Percentiles rank a stretch among this genome's conserved stretches.
Evolutionary conservation across 2,329 filamentous ascomycete species (phyloP).

Genomic region (Pseudopithomyces chartarum): DNA sequence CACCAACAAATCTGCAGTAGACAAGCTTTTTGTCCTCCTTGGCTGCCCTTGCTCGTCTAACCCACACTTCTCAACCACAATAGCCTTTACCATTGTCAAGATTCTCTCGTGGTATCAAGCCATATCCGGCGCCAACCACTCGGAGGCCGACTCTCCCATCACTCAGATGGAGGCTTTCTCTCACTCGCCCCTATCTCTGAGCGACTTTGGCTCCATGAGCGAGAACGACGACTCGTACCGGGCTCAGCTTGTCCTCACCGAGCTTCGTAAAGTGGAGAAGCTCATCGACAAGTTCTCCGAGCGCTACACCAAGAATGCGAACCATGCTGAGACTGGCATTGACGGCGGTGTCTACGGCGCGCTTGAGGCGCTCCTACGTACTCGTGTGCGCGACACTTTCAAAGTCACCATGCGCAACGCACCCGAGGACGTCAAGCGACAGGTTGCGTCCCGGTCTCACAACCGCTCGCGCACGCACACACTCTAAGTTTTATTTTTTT

Average conservation of each 20-base stretch:
- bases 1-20: constrained; percentile 40
- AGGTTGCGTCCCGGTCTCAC: constrained; percentile 36
- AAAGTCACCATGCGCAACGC: constrained; percentile 43
- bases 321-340: constrained; percentile 29
- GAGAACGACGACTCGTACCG: constrained; percentile 39
- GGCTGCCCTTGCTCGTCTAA: constrained; percentile 41
- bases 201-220: constrained; percentile 27
- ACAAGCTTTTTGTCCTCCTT: constrained; percentile 39
- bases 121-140: constrained; percentile 32
- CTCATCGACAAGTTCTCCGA: constrained; percentile 45
- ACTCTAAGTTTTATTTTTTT: constrained; percentile 18
- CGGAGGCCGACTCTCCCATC: constrained; percentile 18
- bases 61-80: constrained; percentile 44
- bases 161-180: constrained; percentile 36
- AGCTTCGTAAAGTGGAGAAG: constrained; percentile 44
- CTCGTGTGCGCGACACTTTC: constrained; percentile 43
- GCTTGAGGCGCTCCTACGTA: constrained; percentile 39
- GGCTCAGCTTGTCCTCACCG: constrained; percentile 38
- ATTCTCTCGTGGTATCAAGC: constrained; percentile 45
- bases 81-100: constrained; percentile 40
- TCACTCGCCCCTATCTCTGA: constrained; percentile 29
- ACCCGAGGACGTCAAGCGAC: constrained; percentile 41
- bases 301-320: constrained; percentile 37
- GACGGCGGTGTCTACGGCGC: constrained; percentile 36
- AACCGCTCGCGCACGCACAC: constrained; percentile 36